Conservation (phyloP, 23 red algal genomes). For the Cyanidium caldarium region DNA sequence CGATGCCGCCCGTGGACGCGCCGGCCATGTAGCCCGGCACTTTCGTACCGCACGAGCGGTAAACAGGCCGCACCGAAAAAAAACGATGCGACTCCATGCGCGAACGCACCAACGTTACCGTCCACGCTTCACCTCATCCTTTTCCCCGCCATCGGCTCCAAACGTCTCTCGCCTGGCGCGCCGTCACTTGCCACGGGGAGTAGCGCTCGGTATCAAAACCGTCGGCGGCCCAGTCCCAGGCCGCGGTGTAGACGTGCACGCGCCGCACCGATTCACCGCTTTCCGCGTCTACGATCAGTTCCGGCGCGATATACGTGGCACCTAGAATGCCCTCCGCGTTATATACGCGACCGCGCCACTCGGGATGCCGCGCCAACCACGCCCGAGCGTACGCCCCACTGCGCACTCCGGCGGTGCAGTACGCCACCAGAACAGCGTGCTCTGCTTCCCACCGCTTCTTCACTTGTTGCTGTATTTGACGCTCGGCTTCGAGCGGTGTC, state of each 20-base stretch:
- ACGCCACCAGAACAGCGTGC: neutral
- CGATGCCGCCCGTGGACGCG: too few species aligned
- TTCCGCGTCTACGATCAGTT: neutral
- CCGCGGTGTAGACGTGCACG: neutral
- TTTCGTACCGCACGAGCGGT: too few species aligned
- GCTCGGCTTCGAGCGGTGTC: too few species aligned
- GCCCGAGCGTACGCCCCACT: neutral
- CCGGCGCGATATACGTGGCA: neutral
- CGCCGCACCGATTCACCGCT: neutral
- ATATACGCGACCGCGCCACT: neutral
- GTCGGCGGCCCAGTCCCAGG: neutral
- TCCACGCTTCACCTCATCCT: too few species aligned
- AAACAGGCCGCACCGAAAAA: too few species aligned
- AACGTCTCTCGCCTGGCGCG: too few species aligned
- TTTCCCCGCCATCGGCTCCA: too few species aligned
- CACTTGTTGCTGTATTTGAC: neutral
- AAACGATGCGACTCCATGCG: too few species aligned
- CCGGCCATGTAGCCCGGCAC: too few species aligned
- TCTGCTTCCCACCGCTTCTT: neutral
- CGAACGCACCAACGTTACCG: too few species aligned
- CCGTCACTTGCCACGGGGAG: neutral
- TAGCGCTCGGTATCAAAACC: neutral
- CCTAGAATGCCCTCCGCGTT: neutral
- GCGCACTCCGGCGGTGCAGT: conserved; percentile 2
- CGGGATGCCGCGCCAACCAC: neutral